Conservation (phyloP, 768 basidiomycete species). For the Paxillus rubicundulus region DNA sequence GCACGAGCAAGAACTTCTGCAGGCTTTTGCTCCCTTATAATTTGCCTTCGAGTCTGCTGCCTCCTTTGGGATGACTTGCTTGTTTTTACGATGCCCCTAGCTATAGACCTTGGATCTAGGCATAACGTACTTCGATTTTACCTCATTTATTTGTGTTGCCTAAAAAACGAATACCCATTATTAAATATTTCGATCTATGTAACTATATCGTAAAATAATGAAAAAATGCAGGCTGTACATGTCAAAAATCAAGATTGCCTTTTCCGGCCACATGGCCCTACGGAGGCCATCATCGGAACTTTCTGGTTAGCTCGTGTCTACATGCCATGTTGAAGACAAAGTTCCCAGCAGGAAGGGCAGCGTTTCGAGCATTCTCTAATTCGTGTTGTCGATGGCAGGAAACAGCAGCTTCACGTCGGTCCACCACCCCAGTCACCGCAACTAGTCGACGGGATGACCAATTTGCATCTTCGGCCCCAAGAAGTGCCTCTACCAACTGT, state of each 20-base stretch:
- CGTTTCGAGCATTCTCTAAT: constrained; percentile 12
- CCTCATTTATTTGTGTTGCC: background rate
- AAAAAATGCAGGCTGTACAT: too few relatives aligned
- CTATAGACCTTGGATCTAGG: constrained; percentile 21
- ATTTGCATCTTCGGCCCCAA: constrained; percentile 3
- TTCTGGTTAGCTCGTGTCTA: background rate
- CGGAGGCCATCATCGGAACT: too few relatives aligned
- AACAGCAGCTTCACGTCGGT: constrained; percentile 7
- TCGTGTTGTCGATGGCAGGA: constrained; percentile 4
- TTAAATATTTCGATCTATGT: too few relatives aligned
- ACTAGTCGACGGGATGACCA: constrained; percentile 3
- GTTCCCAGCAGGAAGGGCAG: constrained; percentile 1
- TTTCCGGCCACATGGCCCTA: too few relatives aligned
- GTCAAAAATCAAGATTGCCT: too few relatives aligned
- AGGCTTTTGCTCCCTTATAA: too few relatives aligned
- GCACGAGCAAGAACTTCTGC: background rate
- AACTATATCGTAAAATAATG: too few relatives aligned
- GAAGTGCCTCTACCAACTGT: background rate
- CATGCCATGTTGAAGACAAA: constrained; percentile 20
- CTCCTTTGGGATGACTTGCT: background rate
- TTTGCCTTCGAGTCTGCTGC: too few relatives aligned
- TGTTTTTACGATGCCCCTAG: constrained; percentile 5
- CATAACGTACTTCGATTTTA: constrained; percentile 6
- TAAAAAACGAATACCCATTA: too few relatives aligned
- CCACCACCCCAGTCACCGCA: background rate